phyloP scores from a whole-genome alignment of 306 rosid species.

The Ammopiptanthus mongolicus region DNA sequence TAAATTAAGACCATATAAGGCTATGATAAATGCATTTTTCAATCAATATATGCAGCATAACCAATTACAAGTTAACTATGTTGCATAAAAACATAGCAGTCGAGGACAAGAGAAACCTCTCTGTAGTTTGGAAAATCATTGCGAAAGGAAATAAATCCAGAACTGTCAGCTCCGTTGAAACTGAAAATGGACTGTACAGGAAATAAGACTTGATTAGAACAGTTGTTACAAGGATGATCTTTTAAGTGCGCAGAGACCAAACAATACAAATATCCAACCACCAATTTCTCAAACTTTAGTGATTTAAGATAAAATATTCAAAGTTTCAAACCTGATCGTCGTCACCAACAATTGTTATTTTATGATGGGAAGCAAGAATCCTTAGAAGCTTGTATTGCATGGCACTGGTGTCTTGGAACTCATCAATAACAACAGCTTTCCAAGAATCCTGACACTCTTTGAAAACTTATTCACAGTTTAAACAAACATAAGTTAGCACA shows the following conservation, averaged over 20 bases:
- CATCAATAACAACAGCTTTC: constrained; percentile 89
- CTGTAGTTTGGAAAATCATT: constrained; percentile 73
- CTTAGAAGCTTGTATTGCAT: constrained; percentile 80
- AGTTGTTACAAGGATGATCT: not conserved
- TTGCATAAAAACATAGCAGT: constrained; percentile 10
- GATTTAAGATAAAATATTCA: not conserved
- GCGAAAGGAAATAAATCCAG: constrained; percentile 85
- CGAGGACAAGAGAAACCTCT: constrained; percentile 59
- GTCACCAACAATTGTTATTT: constrained; percentile 90
- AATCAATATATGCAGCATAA: not conserved
- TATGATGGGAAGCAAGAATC: constrained; percentile 65
- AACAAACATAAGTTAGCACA: constrained; percentile 34
- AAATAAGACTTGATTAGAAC: constrained; percentile 14
- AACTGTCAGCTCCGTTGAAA: constrained; percentile 91
- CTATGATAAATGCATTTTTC: not conserved
- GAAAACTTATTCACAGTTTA: constrained; percentile 45
- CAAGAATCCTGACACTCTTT: constrained; percentile 69
- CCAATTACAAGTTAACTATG: not conserved
- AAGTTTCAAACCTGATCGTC: constrained; percentile 71
- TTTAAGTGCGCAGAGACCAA: not conserved
- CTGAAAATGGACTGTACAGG: constrained; percentile 85
- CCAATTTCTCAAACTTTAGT: not conserved
- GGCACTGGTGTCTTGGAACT: constrained; percentile 97
- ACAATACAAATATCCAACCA: constrained; percentile 11
- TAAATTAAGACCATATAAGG: not conserved